A percentile compares a stretch with the other conserved stretches of the same genome.
These are phyloP conservation scores for Globisporangium nagaii DNA, from an alignment of 352 stramenopile genomes.

Conservation along the genomic window DNA sequence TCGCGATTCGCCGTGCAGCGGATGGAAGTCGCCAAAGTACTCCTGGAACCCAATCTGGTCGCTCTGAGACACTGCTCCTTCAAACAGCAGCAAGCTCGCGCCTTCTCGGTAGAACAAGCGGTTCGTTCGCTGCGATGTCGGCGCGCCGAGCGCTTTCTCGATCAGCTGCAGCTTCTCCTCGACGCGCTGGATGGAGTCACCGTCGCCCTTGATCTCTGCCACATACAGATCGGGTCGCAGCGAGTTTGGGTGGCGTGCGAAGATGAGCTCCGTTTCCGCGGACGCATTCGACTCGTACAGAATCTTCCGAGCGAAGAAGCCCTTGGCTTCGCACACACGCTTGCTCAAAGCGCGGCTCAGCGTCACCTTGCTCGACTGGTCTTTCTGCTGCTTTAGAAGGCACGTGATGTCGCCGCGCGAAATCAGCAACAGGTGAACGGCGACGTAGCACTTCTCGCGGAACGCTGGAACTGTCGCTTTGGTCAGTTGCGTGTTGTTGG, in stretches of 20 bases:
- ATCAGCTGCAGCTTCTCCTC: slow-evolving; percentile 59
- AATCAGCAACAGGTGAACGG: slow-evolving; percentile 59
- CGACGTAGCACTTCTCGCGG: slow-evolving; percentile 57
- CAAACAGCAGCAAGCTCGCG: slow-evolving; percentile 63
- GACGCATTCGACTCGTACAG: slow-evolving; percentile 38
- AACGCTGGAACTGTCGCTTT: slow-evolving; percentile 35
- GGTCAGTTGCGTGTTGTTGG: slow-evolving; percentile 63
- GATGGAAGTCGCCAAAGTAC: slow-evolving; percentile 54
- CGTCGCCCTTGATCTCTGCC: slow-evolving; percentile 59
- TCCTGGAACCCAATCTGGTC: slow-evolving; percentile 67
- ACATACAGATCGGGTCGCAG: slow-evolving; percentile 68
- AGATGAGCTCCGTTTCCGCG: slow-evolving; percentile 23
- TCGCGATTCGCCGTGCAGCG: slow-evolving; percentile 39
- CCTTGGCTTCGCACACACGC: slow-evolving; percentile 40
- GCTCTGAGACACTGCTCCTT: slow-evolving; percentile 53
- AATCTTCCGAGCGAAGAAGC: slow-evolving; percentile 72
- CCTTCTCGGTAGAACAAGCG: slow-evolving; percentile 54
- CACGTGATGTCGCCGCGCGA: slow-evolving; percentile 51
- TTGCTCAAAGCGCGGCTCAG: slow-evolving; percentile 69
- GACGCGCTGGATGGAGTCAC: slow-evolving; percentile 49
- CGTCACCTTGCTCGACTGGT: slow-evolving; percentile 58
- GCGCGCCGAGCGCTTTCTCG: slow-evolving; percentile 61
- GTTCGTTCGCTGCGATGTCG: slow-evolving; percentile 33
- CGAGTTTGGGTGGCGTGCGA: slow-evolving; percentile 53
- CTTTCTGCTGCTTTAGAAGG: slow-evolving; percentile 37